Conservation (phyloP, 352 stramenopile genomes). For the Phytophthora foliorum region DNA sequence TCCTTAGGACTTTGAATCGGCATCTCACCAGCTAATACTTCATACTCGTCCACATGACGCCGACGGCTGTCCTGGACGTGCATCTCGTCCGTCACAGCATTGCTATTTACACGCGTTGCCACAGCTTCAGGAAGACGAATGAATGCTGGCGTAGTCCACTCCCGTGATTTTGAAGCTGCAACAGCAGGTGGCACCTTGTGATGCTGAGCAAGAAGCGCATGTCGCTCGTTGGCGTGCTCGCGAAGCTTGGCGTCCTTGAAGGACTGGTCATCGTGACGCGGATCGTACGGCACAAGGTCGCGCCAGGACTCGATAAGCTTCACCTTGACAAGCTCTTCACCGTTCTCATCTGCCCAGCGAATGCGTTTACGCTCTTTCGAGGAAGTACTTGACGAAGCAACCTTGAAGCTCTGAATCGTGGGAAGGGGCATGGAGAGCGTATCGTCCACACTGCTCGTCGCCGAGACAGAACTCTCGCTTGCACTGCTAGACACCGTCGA, state of each 20-base stretch:
- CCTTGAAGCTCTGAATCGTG: slow-evolving; percentile 88
- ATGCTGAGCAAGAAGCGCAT: slow-evolving; percentile 75
- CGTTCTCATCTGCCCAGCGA: slow-evolving; percentile 84
- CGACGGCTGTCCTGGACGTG: slow-evolving; percentile 72
- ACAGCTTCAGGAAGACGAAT: slow-evolving; percentile 72
- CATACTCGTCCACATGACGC: slow-evolving; percentile 85
- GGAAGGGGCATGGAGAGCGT: slow-evolving; percentile 64
- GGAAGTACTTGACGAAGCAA: slow-evolving; percentile 40
- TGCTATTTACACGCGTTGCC: slow-evolving; percentile 38
- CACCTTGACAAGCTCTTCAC: slow-evolving; percentile 80
- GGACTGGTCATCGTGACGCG: slow-evolving; percentile 68
- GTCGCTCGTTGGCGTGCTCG: slow-evolving; percentile 82
- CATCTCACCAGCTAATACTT: slow-evolving; percentile 85
- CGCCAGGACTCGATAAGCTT: slow-evolving; percentile 91
- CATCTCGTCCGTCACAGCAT: slow-evolving; percentile 68
- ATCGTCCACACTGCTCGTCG: slow-evolving; percentile 44
- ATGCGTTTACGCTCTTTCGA: slow-evolving; percentile 69
- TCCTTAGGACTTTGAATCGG: slow-evolving; percentile 82
- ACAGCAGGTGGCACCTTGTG: slow-evolving; percentile 70
- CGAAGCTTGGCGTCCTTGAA: slow-evolving; percentile 89
- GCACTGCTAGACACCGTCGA: slow-evolving; percentile 24
- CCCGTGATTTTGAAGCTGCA: slow-evolving; percentile 54
- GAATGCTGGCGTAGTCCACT: slow-evolving; percentile 75
- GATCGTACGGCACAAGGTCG: slow-evolving; percentile 72
- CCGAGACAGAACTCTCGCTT: slow-evolving; percentile 28